Conservation (phyloP, 345 rosid genomes). For the Zanthoxylum bungeanum region DNA sequence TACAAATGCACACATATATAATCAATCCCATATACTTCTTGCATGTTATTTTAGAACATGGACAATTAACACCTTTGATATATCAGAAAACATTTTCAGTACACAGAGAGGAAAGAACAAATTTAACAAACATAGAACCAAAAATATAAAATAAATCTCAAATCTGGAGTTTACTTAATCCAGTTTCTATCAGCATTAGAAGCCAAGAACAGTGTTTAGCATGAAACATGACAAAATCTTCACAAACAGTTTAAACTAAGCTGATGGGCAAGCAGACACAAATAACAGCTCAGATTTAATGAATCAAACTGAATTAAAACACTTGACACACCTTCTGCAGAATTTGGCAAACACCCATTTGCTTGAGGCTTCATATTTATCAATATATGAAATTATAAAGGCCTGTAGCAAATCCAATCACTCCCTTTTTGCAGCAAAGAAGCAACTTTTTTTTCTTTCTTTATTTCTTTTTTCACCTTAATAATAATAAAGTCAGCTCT, state of each 20-base stretch:
- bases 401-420: constrained; percentile 14
- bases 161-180: background rate
- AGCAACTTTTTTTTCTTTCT: background rate
- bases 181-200: background rate
- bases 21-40: background rate
- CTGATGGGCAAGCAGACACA: background rate
- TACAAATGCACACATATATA: background rate
- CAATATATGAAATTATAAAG: constrained; percentile 6
- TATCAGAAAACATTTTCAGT: background rate
- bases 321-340: constrained; percentile 60
- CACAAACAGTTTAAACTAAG: background rate
- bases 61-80: background rate
- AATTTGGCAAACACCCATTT: constrained; percentile 65
- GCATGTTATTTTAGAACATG: background rate
- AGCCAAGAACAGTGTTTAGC: background rate
- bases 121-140: background rate
- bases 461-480: background rate
- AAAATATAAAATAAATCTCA: background rate
- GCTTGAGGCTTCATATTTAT: constrained; percentile 82
- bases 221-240: background rate
- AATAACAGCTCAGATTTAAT: constrained; percentile 5
- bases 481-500: constrained; percentile 1
- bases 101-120: background rate
- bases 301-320: background rate
- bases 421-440: constrained; percentile 8